Evolutionary conservation across 1,284 basidiomycete species (phyloP).

Genomic region (Leccinum subspadiceum): DNA sequence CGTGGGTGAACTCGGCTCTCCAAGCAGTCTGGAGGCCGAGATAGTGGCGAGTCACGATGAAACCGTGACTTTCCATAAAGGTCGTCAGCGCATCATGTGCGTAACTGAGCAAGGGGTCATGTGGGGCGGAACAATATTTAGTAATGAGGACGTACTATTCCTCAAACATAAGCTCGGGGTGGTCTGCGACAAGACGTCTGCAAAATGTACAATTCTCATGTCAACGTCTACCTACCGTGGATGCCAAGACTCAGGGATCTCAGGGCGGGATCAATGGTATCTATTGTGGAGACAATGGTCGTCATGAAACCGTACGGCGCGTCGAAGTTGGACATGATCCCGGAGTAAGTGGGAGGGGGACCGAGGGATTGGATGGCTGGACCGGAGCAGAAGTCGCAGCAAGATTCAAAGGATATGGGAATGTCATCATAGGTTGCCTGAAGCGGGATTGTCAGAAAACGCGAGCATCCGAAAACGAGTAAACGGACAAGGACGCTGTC

Average conservation of each 20-base stretch:
- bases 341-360: constrained; percentile 41
- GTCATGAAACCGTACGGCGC: constrained; percentile 32
- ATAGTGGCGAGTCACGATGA: constrained; percentile 59
- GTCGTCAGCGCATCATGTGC: constrained; percentile 56
- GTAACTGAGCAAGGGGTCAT: constrained; percentile 37
- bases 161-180: constrained; percentile 57
- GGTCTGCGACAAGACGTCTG: constrained; percentile 35
- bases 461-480: not conserved
- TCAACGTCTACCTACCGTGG: constrained; percentile 45
- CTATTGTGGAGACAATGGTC: constrained; percentile 46
- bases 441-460: constrained; percentile 7
- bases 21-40: constrained; percentile 75
- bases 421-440: constrained; percentile 19
- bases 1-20: constrained; percentile 65
- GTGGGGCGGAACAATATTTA: not conserved
- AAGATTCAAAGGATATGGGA: constrained; percentile 33
- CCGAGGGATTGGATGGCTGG: constrained; percentile 21
- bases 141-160: constrained; percentile 43
- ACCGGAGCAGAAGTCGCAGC: constrained; percentile 30
- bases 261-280: constrained; percentile 45
- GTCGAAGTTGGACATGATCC: constrained; percentile 26
- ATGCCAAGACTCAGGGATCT: constrained; percentile 56
- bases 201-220: not conserved
- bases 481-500: constrained; percentile 16
- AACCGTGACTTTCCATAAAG: constrained; percentile 61